Evolutionary conservation across 352 stramenopile genomes (phyloP).

Genomic region (Phytophthora boehmeriae): DNA sequence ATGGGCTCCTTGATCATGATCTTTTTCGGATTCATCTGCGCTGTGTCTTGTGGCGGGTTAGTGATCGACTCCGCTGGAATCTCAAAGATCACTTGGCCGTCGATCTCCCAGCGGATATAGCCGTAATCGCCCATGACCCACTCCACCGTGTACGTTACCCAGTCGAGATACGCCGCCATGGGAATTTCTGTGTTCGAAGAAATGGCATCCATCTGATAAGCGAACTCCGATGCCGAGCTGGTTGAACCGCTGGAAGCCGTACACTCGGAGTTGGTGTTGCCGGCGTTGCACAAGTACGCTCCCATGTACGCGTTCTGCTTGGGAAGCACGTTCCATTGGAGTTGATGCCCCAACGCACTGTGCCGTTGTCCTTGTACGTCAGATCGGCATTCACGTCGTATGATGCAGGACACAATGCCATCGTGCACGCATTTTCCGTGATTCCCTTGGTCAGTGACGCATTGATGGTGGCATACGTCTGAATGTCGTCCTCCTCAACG

Average conservation of each 20-base stretch:
- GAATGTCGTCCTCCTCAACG: conserved; percentile 12
- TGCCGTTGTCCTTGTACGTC: conserved; percentile 26
- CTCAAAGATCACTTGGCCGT: conserved; percentile 21
- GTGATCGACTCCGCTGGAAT: conserved; percentile 11
- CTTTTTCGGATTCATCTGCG: conserved; percentile 69
- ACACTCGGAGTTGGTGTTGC: conserved; percentile 28
- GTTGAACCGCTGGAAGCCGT: conserved; percentile 19
- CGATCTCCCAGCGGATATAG: conserved; percentile 46
- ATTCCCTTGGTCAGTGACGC: conserved; percentile 34
- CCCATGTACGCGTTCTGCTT: conserved; percentile 43
- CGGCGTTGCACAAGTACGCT: conserved; percentile 37
- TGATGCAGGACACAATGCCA: conserved; percentile 46
- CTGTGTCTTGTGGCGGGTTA: conserved; percentile 12
- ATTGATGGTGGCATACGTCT: conserved; percentile 41
- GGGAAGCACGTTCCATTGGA: conserved; percentile 37
- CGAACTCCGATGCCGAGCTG: conserved; percentile 23
- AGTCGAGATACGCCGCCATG: conserved; percentile 71
- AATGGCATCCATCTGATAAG: conserved; percentile 87
- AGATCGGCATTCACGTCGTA: conserved; percentile 50
- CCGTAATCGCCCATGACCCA: conserved; percentile 43
- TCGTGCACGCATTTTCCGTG: conserved; percentile 44
- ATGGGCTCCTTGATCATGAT: conserved; percentile 90
- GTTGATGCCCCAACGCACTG: conserved; percentile 38
- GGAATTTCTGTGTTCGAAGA: conserved; percentile 81
- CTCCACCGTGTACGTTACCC: conserved; percentile 46